Base-by-base conservation (phyloP, 164 flowering plant species). In the Warburgia ugandensis region DNA sequence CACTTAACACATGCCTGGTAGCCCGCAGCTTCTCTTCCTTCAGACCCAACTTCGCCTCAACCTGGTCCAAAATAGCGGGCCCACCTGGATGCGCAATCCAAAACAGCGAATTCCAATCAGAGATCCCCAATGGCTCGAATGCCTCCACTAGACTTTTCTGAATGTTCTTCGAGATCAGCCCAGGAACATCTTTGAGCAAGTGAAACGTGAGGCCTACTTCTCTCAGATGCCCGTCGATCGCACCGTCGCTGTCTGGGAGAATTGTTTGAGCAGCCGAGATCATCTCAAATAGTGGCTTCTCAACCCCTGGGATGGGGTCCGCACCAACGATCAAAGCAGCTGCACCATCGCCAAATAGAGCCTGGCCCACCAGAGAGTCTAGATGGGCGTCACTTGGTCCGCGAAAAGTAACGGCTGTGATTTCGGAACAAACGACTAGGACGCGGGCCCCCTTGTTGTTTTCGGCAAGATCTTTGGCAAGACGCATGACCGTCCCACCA, bases 401-500 rank as follows among this genome's bases (percentile, higher is more conserved):
- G 10, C 76, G 71, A 63, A 76, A 76, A 2, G 71, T 60, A 12
- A 63, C 56, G 0, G 68, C 69, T 1, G 71, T 69, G 35, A 72
- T 67, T 48, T 75, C 80, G 0, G 73, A 68, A 58, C 80, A 76
- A 5, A 76, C 80, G 4, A 71, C 72, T 0, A 76, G 70, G 27
- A 73, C 78, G 1, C 80, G 68, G 0, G 80, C 76, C 1, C 76
- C 73, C 33, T 44, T 63, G 76, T 76, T 76, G 70, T 75, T 75
- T 66, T 75, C 77, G 5, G 77, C 80, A 7, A 75, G 43, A 69
- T 70, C 80, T 43, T 75, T 75, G 50, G 75, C 77, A 0, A 75
- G 44, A 3, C 80, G 73, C 35, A 75, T 69, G 21, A 70, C 77
- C 13, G 77, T 73, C 56, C 70, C 77, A 1, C 75, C 73, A 20